phyloP scores from a whole-genome alignment of 768 basidiomycete genomes.

The Clathrus columnatus region DNA sequence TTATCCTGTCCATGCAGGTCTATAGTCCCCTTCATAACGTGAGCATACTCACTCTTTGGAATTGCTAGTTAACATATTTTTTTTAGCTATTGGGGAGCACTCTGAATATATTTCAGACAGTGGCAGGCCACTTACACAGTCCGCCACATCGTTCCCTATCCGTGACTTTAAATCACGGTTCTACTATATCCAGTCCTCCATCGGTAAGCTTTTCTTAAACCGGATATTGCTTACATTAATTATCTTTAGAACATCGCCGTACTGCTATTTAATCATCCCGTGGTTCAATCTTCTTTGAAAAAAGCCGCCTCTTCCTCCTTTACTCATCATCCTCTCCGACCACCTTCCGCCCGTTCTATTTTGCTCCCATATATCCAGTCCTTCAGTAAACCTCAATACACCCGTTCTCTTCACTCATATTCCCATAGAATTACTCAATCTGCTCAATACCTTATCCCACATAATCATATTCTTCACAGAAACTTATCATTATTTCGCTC shows the following conservation, averaged over 20 bases:
- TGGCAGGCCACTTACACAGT: neutral
- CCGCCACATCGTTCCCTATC: neutral
- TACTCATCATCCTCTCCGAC: conserved; percentile 1
- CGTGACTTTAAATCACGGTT: neutral
- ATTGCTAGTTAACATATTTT: neutral
- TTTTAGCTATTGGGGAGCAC: conserved; percentile 7
- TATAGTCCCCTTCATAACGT: conserved; percentile 4
- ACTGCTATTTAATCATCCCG: neutral
- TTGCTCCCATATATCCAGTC: neutral
- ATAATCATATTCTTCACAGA: neutral
- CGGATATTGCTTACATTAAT: neutral
- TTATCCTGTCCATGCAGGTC: conserved; percentile 5
- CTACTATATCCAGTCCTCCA: neutral
- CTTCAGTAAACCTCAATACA: neutral
- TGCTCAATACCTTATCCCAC: neutral
- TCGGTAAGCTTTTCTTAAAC: neutral
- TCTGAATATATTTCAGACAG: conserved; percentile 4
- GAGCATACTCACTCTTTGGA: neutral
- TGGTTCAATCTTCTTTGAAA: neutral
- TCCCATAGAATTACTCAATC: neutral
- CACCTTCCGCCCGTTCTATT: conserved; percentile 1
- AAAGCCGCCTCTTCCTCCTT: neutral
- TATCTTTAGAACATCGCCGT: neutral
- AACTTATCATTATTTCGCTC: conserved; percentile 3
- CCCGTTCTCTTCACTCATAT: conserved; percentile 1